A percentile compares a stretch with the other conserved stretches of the same genome.
Conservation (phyloP, 805 yeast species). For the Yarrowia osloensis region DNA sequence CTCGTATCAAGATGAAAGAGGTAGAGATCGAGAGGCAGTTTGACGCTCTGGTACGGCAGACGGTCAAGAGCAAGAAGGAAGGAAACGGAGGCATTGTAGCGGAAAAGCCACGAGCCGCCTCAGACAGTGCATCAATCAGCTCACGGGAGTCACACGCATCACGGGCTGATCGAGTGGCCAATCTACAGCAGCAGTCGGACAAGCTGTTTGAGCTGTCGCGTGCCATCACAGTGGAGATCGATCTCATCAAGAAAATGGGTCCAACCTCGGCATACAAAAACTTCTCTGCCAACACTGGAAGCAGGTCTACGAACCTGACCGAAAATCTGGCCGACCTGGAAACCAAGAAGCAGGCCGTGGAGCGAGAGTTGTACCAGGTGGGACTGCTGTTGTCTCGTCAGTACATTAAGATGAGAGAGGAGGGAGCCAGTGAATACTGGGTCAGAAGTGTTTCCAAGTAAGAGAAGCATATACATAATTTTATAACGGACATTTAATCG, state of each 20-base stretch:
- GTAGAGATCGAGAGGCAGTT: slow-evolving; percentile 24
- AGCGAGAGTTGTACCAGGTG: slow-evolving; percentile 11
- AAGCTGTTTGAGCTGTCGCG: slow-evolving; percentile 22
- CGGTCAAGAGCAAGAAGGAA: slow-evolving; percentile 27
- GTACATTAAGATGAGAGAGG: slow-evolving; percentile 25
- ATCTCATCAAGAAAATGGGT: slow-evolving; percentile 7
- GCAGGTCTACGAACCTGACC: not conserved
- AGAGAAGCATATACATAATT: not conserved
- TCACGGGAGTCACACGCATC: slow-evolving; percentile 19
- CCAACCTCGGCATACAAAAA: slow-evolving; percentile 6
- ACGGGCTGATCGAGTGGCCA: slow-evolving; percentile 10
- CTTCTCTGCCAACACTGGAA: slow-evolving; percentile 12
- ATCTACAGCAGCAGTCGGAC: slow-evolving; percentile 19
- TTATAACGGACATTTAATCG: not conserved
- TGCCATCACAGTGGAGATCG: slow-evolving; percentile 7
- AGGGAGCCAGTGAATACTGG: slow-evolving; percentile 29
- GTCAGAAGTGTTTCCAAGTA: slow-evolving; percentile 20
- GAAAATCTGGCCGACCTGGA: slow-evolving; percentile 17
- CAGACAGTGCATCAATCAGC: slow-evolving; percentile 1
- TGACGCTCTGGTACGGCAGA: slow-evolving; percentile 5
- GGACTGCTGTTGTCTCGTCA: slow-evolving; percentile 19
- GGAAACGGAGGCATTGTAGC: not conserved
- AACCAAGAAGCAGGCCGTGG: slow-evolving; percentile 21
- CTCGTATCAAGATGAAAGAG: slow-evolving; percentile 28
- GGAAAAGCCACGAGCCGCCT: slow-evolving; percentile 14